phyloP scores from a whole-genome alignment of 2,329 filamentous ascomycete species.

The Acarospora socialis region DNA sequence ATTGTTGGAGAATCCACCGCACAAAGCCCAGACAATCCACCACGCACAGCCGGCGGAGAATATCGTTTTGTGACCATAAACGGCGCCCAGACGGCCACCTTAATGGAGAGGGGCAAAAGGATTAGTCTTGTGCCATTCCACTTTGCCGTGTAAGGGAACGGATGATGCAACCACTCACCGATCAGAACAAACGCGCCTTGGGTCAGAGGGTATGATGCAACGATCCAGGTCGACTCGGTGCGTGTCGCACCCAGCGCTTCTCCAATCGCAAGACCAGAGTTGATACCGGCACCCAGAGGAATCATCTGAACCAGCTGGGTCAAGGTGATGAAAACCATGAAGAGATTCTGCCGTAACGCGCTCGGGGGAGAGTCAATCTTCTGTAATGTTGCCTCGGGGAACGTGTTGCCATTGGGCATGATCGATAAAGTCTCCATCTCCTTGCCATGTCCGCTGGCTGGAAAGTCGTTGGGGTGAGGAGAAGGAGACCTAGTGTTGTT shows the following conservation, averaged over 20 bases:
- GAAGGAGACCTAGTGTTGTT: too few relatives aligned
- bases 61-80: conserved; percentile 43
- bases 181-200: conserved; percentile 46
- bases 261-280: conserved; percentile 7
- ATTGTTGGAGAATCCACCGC: conserved; percentile 34
- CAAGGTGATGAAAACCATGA: conserved; percentile 5
- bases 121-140: not conserved
- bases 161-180: conserved; percentile 15
- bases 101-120: too few relatives aligned
- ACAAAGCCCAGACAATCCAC: conserved; percentile 39
- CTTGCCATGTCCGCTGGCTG: too few relatives aligned
- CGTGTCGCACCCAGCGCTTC: conserved; percentile 6
- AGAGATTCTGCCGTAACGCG: conserved; percentile 3
- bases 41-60: conserved; percentile 41
- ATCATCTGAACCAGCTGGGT: conserved; percentile 7
- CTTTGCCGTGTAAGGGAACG: too few relatives aligned
- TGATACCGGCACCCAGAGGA: conserved; percentile 7
- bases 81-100: conserved; percentile 40
- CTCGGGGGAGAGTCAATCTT: conserved; percentile 1
- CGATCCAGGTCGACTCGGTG: conserved; percentile 21
- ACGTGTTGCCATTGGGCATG: conserved; percentile 1
- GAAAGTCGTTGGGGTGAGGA: too few relatives aligned
- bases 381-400: not conserved
- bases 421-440: too few relatives aligned
- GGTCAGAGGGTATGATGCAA: conserved; percentile 30